phyloP scores from a whole-genome alignment of 2,329 filamentous ascomycete species.

The Paraconiothyrium sp. region DNA sequence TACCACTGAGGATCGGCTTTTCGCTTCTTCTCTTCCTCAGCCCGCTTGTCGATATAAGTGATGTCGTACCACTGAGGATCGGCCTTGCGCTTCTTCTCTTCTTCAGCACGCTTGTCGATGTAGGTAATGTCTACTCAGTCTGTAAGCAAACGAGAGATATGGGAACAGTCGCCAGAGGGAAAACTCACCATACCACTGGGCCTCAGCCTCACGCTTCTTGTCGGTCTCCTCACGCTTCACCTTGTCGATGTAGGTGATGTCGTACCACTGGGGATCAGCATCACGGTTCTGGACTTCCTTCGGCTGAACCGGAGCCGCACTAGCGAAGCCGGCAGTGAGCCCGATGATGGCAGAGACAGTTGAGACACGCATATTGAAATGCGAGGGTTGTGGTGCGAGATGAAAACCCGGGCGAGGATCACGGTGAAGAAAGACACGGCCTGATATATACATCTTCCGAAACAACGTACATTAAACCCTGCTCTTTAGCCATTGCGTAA shows the following conservation, averaged over 20 bases:
- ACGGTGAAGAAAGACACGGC: background rate
- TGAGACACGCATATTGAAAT: slow-evolving; percentile 18
- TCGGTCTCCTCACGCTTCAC: background rate
- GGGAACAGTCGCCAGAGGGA: background rate
- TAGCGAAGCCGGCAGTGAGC: slow-evolving; percentile 18
- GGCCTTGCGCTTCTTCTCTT: slow-evolving; percentile 11
- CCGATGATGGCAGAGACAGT: slow-evolving; percentile 18
- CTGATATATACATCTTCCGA: slow-evolving; percentile 9
- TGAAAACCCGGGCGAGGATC: background rate
- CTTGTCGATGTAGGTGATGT: slow-evolving; percentile 21
- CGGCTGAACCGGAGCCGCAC: slow-evolving; percentile 15
- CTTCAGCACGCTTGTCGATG: slow-evolving; percentile 14
- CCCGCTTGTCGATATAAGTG: slow-evolving; percentile 14
- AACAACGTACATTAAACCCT: background rate
- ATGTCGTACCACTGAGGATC: slow-evolving; percentile 17
- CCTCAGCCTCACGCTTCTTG: slow-evolving; percentile 10
- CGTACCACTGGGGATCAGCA: slow-evolving; percentile 9
- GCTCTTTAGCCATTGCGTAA: background rate
- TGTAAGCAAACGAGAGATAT: background rate
- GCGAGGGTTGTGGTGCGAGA: slow-evolving; percentile 2
- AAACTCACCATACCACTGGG: slow-evolving; percentile 13
- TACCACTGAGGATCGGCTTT: slow-evolving; percentile 13
- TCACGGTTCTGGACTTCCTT: slow-evolving; percentile 19
- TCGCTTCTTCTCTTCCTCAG: slow-evolving; percentile 15
- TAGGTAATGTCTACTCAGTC: slow-evolving; percentile 14